A percentile compares a stretch with the other conserved stretches of the same genome.
Conservation (phyloP, 805 yeast genomes). For the Vanderwaltozyma yarrowii region DNA sequence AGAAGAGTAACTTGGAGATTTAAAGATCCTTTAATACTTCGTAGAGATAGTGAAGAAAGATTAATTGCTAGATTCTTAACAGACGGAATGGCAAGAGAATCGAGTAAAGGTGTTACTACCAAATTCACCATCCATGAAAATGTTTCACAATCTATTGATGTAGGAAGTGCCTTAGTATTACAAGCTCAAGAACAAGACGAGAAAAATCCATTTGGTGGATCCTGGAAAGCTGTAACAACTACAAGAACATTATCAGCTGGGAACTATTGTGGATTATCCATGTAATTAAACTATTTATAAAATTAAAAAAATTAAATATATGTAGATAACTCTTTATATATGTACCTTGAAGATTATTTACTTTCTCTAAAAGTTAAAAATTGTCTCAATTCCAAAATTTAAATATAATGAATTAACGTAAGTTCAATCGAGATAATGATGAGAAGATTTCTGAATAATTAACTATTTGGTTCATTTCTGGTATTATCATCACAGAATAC, state of each 20-base stretch:
- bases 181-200: conserved; percentile 28
- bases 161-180: conserved; percentile 36
- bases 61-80: conserved; percentile 83
- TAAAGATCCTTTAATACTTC: conserved; percentile 32
- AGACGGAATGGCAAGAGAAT: conserved; percentile 57
- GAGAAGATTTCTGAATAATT: too few species aligned
- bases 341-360: too few species aligned
- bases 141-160: conserved; percentile 14
- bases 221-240: conserved; percentile 28
- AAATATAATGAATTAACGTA: too few species aligned
- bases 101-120: conserved; percentile 62
- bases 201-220: conserved; percentile 32
- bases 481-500: too few species aligned
- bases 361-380: too few species aligned
- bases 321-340: too few species aligned
- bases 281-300: too few species aligned
- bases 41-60: conserved; percentile 43
- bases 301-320: too few species aligned
- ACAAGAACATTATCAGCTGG: conserved; percentile 31
- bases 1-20: conserved; percentile 83
- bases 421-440: too few species aligned
- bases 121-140: conserved; percentile 41
- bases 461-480: too few species aligned
- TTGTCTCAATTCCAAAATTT: too few species aligned
- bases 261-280: conserved; percentile 25